Base-by-base conservation (phyloP, 1,284 basidiomycete genomes). In the Malassezia vespertilionis region DNA sequence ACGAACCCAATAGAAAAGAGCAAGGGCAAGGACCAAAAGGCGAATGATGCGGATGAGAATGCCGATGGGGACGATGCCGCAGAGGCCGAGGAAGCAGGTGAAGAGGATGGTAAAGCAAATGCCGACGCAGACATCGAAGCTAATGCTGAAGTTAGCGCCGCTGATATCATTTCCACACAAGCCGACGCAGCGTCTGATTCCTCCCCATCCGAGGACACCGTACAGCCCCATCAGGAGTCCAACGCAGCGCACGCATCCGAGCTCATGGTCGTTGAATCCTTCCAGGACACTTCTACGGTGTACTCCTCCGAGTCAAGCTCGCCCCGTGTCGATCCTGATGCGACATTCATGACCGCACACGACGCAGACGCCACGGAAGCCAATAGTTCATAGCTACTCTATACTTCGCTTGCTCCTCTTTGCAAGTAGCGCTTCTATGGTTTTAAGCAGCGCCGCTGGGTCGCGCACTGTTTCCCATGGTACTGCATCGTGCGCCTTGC, bases 301-400 rank as follows among this genome's bases (percentile, higher is more conserved):
- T 21, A 33, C 18, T 20, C 33, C 17, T 17, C 33, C n/a, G 33
- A 33, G 18, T 17, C 18, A 10, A 17, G 18, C 23, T 46, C 44
- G 21, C 26, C 18, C 20, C 38, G 40, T 15, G 41, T 37, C 27
- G 44, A 46, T n/a, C 46, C 54, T 5, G 49, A 53, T 23, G 50
- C 52, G 23, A 57, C 54, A 21, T 57, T 57, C 36, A 46, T 55
- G 23, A 57, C 41, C 10, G 47, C 39, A n/a, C 44, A 33, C 4
- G 39, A 20, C 26, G 37, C 37, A 11, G 28, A 17, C 24, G 10
- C 24, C n/a, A n/a, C n/a, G n/a, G n/a, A n/a, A n/a, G n/a, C n/a
- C n/a, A n/a, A n/a, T n/a, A n/a, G n/a, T n/a, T n/a, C n/a, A n/a
- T n/a, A n/a, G n/a, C n/a, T n/a, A n/a, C n/a, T n/a, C n/a, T n/a